Evolutionary conservation across 805 yeast genomes (phyloP), one percentile per base, ranked within the genome.

Genomic region (Blastobotrys robertii): DNA sequence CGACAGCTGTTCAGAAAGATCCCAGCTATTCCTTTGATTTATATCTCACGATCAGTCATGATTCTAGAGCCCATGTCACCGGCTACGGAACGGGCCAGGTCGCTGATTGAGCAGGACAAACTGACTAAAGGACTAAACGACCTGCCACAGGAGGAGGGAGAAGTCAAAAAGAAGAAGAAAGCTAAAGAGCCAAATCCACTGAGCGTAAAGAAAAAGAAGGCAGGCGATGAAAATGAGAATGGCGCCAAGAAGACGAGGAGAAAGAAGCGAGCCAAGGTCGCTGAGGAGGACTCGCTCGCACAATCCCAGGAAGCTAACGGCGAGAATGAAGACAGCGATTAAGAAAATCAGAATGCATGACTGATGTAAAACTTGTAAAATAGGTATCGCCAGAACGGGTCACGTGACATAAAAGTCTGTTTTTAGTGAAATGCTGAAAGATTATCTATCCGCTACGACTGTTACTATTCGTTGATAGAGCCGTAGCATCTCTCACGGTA

Each of bases 1-100:
- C 73, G 98, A 52, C 73, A 76, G 44, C 66, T 68, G 38, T 67
- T 92, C 47, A 72, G 97, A 51, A 68, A 68, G 28, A 69, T 87
- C 8, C 94, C 98, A 0, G 98, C 96, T 9, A 82, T 86, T 1
- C 98, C 98, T 1, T 62, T 92, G 50, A 67, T 90, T 8, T 88
- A 83, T 60, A 78, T 92, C 76, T 80, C 83, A 56, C 72, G 96
- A 47, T 77, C 95, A 1, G 98, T 92, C 12, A 84, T 92, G 90
- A 79, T 92, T 22, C 78, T 92, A 92, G 98, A 92, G 63, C 96
- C 97, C 6, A 66, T 87, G 51, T 83, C 95, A 41, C 73, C 72
- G 32, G 84, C 84, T 5, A 81, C 90, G 35, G 69, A 67, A 9
- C 60, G 57, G 37, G 68, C 70, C 11, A 76, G 77, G 43, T 56